A percentile compares a stretch with the other conserved stretches of the same genome.
Evolutionary conservation across 305 asterid species (phyloP).

Genomic region (Fraxinus latifolia): DNA sequence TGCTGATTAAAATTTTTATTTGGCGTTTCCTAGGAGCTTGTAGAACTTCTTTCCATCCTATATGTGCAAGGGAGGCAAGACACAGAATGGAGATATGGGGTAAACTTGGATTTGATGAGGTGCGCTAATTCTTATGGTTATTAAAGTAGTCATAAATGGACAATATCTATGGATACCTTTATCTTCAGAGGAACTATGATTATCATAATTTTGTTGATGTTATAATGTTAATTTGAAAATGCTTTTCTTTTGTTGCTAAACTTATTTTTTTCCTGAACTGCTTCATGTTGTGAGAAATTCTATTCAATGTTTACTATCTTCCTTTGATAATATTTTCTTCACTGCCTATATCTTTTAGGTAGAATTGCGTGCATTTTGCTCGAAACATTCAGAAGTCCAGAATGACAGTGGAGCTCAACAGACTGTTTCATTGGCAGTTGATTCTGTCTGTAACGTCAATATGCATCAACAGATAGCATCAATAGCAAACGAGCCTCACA

Average conservation of each 20-base stretch:
- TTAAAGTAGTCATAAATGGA: conserved; percentile 1
- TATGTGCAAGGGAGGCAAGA: conserved; percentile 93
- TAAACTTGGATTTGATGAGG: conserved; percentile 89
- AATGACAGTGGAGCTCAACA: conserved; percentile 41
- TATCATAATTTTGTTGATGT: background rate
- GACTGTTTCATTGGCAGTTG: conserved; percentile 38
- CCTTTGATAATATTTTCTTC: conserved; percentile 21
- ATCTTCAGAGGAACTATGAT: background rate
- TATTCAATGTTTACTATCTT: background rate
- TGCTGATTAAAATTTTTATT: conserved; percentile 33
- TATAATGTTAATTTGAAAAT: background rate
- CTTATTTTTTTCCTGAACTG: background rate
- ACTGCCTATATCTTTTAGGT: conserved; percentile 46
- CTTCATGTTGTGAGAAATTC: conserved; percentile 1
- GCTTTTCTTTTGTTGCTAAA: background rate
- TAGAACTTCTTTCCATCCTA: conserved; percentile 94
- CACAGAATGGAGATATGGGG: conserved; percentile 99
- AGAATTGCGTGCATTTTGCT: conserved; percentile 93
- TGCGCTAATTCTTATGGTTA: conserved; percentile 32
- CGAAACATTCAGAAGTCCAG: conserved; percentile 77
- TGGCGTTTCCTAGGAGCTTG: conserved; percentile 74
- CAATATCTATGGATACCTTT: background rate
- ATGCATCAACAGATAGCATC: conserved; percentile 23
- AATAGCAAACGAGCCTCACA: conserved; percentile 27
- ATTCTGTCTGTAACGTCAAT: conserved; percentile 35